A percentile compares a stretch with the other conserved stretches of the same genome.
Conservation (phyloP, 768 basidiomycete species). For the Sutorius australiensis region DNA sequence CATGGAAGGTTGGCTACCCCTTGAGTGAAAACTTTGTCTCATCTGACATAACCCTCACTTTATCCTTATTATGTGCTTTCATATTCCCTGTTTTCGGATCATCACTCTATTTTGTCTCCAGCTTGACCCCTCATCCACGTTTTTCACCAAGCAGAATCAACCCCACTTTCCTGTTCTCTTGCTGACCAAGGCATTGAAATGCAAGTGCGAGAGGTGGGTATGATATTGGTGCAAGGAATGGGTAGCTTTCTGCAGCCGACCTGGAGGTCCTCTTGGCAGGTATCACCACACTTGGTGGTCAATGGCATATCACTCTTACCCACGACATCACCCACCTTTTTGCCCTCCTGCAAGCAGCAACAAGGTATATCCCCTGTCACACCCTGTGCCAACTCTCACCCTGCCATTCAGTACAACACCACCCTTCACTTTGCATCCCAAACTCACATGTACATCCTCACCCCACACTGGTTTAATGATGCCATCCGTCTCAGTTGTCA, state of each 20-base stretch:
- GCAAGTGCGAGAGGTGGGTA: conserved; percentile 20
- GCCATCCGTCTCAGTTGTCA: conserved; percentile 54
- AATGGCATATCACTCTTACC: conserved; percentile 73
- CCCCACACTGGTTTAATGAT: conserved; percentile 94
- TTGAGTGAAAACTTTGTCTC: conserved; percentile 9
- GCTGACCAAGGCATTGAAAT: conserved; percentile 80
- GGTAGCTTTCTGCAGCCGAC: conserved; percentile 61
- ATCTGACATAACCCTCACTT: conserved; percentile 15
- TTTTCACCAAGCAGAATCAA: conserved; percentile 59
- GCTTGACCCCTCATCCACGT: conserved; percentile 1
- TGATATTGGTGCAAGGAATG: conserved; percentile 16
- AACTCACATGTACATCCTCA: conserved; percentile 62
- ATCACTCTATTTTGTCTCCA: conserved; percentile 15
- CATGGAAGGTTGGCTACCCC: conserved; percentile 70
- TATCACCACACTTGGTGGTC: conserved; percentile 74
- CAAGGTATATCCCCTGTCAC: conserved; percentile 29
- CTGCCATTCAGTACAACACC: conserved; percentile 35
- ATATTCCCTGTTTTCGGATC: conserved; percentile 17
- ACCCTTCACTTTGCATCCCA: conserved; percentile 56
- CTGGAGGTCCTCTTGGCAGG: conserved; percentile 70
- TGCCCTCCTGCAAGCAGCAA: conserved; percentile 46
- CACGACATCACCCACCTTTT: conserved; percentile 88
- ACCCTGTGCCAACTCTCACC: not conserved
- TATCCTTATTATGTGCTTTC: conserved; percentile 11
- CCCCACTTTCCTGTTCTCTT: conserved; percentile 80